Base-by-base conservation (phyloP, 78 protist species). In the Dictyostelium firmibasis region DNA sequence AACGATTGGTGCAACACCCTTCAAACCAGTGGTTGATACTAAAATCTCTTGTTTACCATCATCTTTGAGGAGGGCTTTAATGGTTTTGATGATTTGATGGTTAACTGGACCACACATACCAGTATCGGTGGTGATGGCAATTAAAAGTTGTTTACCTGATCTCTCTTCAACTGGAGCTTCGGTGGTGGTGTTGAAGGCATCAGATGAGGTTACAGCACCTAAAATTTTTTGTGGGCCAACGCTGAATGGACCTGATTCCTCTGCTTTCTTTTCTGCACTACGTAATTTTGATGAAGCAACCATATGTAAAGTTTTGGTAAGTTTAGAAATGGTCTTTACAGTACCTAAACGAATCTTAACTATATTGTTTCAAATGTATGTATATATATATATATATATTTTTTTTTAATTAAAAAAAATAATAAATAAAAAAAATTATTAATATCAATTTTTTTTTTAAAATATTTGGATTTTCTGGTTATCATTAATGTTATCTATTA, bases 81-180 rank as follows among this genome's bases (percentile, higher is more conserved):
- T 35, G 69, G 76, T 8, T 62, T 84, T 83, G 47, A 92, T n/a
- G 44, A 92, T 83, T 64, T 76, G 78, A 35, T 84, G 91, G 69
- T 92, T 92, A 29, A 92, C 92, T 79, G 92, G 88, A 84, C 96
- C 96, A 85, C 96, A 92, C 91, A 92, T 84, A 92, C 96, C 96
- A 78, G 91, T 92, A 76, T 92, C 96, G 78, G 96, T 92, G 84
- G 92, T 85, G 84, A 83, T 33, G n/a, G 88, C 92, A 70, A 92
- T 70, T 38, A 92, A 23, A 11, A 92, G n/a, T 50, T 78, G 60
- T 75, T 92, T 92, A 44, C 38, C 13, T 67, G 91, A 87, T 50
- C 93, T 62, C 11, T 76, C 84, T 36, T 87, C 93, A 27, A 64
- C 81, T 16, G 92, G 76, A 20, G 43, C 2, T 70, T 87, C 62